These are phyloP conservation scores for Microsporum canis DNA, from an alignment of 2,329 filamentous ascomycete species.

Conservation along the genomic window DNA sequence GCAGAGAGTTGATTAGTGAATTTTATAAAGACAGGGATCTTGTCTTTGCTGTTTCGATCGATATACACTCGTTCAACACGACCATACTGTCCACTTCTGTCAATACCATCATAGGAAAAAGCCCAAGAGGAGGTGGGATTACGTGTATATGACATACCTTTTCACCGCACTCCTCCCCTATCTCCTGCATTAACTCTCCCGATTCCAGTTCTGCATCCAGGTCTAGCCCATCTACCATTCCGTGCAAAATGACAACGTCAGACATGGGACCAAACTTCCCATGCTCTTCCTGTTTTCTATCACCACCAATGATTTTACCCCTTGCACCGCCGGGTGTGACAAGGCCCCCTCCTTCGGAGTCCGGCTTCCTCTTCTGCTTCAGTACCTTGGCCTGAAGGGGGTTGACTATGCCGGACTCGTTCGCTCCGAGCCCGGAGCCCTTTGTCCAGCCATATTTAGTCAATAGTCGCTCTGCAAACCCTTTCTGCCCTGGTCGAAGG, in stretches of 20 bases:
- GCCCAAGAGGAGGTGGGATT: neutral
- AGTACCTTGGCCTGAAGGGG: conserved; percentile 75
- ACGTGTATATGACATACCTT: conserved; percentile 42
- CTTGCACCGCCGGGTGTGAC: conserved; percentile 53
- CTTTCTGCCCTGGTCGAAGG: conserved; percentile 63
- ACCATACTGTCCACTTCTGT: conserved; percentile 51
- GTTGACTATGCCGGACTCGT: conserved; percentile 70
- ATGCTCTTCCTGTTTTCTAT: conserved; percentile 42
- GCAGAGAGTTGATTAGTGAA: conserved; percentile 80
- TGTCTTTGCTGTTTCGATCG: conserved; percentile 45
- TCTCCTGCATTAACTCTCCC: conserved; percentile 70
- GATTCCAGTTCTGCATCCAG: conserved; percentile 63
- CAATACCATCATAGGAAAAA: conserved; percentile 1
- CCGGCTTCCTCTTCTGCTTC: conserved; percentile 67
- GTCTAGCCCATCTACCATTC: conserved; percentile 81
- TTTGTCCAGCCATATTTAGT: conserved; percentile 88
- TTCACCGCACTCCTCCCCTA: conserved; percentile 82
- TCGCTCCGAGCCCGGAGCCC: conserved; percentile 75
- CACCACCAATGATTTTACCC: conserved; percentile 72
- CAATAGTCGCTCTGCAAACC: conserved; percentile 81
- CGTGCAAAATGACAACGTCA: conserved; percentile 66
- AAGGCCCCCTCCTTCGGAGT: conserved; percentile 69
- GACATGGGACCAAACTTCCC: conserved; percentile 62
- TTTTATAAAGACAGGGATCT: conserved; percentile 72
- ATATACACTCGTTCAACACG: conserved; percentile 71